Evolutionary conservation across 345 rosid genomes (phyloP).

Genomic region (Camelina sativa): DNA sequence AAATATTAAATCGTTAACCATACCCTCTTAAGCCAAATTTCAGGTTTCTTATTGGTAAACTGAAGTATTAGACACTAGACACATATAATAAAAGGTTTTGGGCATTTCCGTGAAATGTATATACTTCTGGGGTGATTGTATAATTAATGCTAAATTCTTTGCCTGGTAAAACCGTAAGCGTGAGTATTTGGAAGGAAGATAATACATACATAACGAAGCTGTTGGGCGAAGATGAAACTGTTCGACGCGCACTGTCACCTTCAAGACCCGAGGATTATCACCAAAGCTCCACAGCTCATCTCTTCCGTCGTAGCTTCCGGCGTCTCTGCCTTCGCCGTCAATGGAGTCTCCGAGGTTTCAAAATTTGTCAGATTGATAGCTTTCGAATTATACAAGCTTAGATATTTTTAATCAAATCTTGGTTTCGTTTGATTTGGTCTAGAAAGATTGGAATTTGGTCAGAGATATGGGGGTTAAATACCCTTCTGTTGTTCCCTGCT

Average conservation of each 20-base stretch:
- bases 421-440: conserved; percentile 21
- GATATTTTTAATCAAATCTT: neutral
- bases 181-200: neutral
- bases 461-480: conserved; percentile 67
- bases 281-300: conserved; percentile 65
- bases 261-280: conserved; percentile 83
- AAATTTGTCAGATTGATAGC: conserved; percentile 9
- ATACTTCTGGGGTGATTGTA: conserved; percentile 4
- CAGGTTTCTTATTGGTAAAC: neutral
- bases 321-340: conserved; percentile 71
- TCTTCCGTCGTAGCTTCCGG: conserved; percentile 65
- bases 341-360: conserved; percentile 78
- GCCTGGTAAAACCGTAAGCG: neutral
- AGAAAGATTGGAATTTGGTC: conserved; percentile 89
- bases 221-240: conserved; percentile 54
- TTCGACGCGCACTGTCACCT: conserved; percentile 98
- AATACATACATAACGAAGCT: neutral
- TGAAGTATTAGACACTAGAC: neutral
- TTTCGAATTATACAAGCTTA: neutral
- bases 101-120: neutral
- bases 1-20: neutral
- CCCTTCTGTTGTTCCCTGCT: conserved; percentile 84
- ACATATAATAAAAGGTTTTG: neutral
- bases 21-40: neutral
- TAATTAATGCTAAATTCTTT: neutral